A percentile compares a stretch with the other conserved stretches of the same genome.
phyloP scores from a whole-genome alignment of 495 filamentous ascomycete genomes.

The Bathelium albidoporum region DNA sequence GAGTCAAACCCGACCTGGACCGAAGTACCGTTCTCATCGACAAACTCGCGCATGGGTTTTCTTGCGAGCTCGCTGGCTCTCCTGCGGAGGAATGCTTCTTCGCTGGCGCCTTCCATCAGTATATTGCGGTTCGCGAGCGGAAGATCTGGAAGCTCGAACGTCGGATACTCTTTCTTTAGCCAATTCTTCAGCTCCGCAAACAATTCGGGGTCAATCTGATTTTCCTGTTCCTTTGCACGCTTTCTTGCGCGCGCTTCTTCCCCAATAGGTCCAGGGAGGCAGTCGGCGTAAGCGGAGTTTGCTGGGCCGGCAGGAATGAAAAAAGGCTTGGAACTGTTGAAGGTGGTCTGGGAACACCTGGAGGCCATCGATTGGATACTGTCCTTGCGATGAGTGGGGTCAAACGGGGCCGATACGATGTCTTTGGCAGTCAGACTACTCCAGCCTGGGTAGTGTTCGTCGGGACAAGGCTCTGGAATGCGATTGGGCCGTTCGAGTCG shows the following conservation, averaged over 20 bases:
- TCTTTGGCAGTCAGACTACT: not conserved
- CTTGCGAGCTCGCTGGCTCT: not conserved
- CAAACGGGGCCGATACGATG: not conserved
- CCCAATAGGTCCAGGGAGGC: not conserved
- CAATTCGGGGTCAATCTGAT: not conserved
- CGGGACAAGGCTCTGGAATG: not conserved
- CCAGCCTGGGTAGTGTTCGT: not conserved
- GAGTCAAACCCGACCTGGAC: not conserved
- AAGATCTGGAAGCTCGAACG: not conserved
- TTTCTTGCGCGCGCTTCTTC: slow-evolving; percentile 1
- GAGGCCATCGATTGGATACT: not conserved
- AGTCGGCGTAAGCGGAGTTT: not conserved
- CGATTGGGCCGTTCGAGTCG: not conserved
- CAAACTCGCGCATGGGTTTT: not conserved
- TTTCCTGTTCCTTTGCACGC: not conserved
- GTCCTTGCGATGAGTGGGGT: not conserved
- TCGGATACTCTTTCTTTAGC: not conserved
- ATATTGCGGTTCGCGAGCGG: not conserved
- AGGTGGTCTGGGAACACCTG: not conserved
- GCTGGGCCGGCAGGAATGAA: not conserved
- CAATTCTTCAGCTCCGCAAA: not conserved
- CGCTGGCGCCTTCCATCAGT: not conserved
- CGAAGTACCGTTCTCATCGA: not conserved
- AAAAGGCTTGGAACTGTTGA: not conserved
- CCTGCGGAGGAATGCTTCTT: not conserved